Evolutionary conservation across 2,329 filamentous ascomycete species (phyloP), one percentile per base, ranked within the genome.

Genomic region (Paraconiothyrium sp.): DNA sequence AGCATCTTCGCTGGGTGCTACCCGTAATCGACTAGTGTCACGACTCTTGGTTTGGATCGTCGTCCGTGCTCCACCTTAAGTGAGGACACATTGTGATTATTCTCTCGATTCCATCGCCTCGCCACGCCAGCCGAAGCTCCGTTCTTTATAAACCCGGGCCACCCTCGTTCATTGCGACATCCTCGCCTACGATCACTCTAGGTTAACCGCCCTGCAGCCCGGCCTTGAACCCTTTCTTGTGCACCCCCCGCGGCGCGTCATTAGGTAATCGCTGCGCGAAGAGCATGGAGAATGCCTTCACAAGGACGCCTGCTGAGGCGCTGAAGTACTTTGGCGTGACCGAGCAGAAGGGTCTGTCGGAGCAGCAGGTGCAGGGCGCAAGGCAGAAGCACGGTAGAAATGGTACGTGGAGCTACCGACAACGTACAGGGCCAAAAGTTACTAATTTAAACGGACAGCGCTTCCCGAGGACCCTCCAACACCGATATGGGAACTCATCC

Each of bases 381-480:
- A 78, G 82, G 67, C 67, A 82, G 64, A 83, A 82, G 70, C 78
- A 86, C 78, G 86, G 86, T 62, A 81, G 78, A 54, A 88, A 88
- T 78, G 83, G 85, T 87, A 76, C 71, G 71, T 66, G 27, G 51
- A 22, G 37, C 22, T 43, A 24, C 14, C 7, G 34, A 16, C 10
- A 30, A n/a, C 13, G 54, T 51, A 13, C 20, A 24, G 32, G 34
- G 35, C 34, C 8, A 35, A 13, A 44, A 51, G 46, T 22, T 57
- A 59, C 66, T 67, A 51, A 62, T 58, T 30, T 58, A 59, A 47
- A 35, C 54, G 30, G 54, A 67, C 65, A 92, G 89, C 89, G 59
- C 84, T 92, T 59, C 86, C 88, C 49, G 95, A 99, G 83, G 95
- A 99, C 68, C 95, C 95, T 57, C 93, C 95, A 3, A 99, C 95